Base-by-base conservation (phyloP, 169 alveolate species). In the Plasmodium reichenowi region DNA sequence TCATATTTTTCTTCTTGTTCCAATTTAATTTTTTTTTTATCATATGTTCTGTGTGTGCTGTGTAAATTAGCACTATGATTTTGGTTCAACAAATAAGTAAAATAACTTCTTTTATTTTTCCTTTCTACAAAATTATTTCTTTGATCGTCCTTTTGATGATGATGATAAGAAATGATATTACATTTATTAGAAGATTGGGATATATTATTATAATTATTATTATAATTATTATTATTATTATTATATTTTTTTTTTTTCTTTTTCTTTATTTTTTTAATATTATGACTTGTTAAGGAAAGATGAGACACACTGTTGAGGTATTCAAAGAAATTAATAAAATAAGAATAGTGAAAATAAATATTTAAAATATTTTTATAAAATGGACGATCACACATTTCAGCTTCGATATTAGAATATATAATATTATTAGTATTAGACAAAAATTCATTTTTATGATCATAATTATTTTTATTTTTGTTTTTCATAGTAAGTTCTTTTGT, bases 311-410 rank as follows among this genome's bases (percentile, higher is more conserved):
- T 17, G 24, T 76, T 76, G 29, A 76, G 10, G 24, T 76, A 43
- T 43, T 76, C 76, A n/a, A 47, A 52, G 47, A 76, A 76, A 76
- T 64, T 76, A 9, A 64, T 67, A 22, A 76, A 64, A 43, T 63
- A 76, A 20, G 89, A 76, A 43, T 76, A 76, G 22, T 68, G 73
- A 68, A 76, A 76, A 68, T 62, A 67, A 22, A 76, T 12, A 24
- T 58, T 76, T 8, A 76, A 22, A 43, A 76, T 76, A 45, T 62
- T 56, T 32, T 64, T 76, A 17, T 24, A 76, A 56, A 76, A 76
- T 32, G 43, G n/a, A 20, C 8, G 59, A 43, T 76, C 89, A 76
- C 63, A 76, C 2, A 76, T 47, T 43, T 76, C 89, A 22, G 26
- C 48, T 58, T 76, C 78, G 10, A 62, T 59, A 7, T 20, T 58